phyloP scores from a whole-genome alignment of 352 stramenopile species.

The Nothophytophthora sp. region DNA sequence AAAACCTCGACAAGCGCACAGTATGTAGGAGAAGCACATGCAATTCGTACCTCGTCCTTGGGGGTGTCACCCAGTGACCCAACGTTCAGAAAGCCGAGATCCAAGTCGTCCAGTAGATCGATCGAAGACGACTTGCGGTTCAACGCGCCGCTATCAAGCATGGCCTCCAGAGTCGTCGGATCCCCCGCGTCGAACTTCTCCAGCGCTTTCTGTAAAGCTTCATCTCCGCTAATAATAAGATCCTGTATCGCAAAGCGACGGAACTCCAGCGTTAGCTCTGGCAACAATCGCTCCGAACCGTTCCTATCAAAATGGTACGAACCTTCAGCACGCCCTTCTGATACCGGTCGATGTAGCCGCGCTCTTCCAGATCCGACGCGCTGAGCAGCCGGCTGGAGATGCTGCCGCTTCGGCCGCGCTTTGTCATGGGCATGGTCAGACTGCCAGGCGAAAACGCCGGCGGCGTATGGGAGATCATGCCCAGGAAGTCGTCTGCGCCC shows the following conservation, averaged over 20 bases:
- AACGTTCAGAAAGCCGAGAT: constrained; percentile 89
- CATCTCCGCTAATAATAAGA: constrained; percentile 91
- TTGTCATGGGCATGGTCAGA: constrained; percentile 89
- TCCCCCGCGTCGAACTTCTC: constrained; percentile 91
- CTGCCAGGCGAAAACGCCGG: constrained; percentile 91
- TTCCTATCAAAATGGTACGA: no score
- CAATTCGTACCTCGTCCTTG: constrained; percentile 69
- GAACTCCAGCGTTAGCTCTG: no score
- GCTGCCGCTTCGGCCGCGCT: constrained; percentile 78
- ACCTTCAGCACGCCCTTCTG: constrained; percentile 92
- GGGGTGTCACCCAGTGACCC: constrained; percentile 81
- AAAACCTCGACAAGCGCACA: constrained; percentile 1
- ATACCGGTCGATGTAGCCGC: constrained; percentile 88
- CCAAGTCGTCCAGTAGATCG: constrained; percentile 85
- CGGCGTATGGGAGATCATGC: constrained; percentile 90
- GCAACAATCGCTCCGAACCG: no score
- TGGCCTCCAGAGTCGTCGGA: constrained; percentile 79
- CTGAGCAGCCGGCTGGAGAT: constrained; percentile 88
- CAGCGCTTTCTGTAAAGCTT: constrained; percentile 86
- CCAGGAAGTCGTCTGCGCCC: constrained; percentile 83
- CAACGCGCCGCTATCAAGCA: constrained; percentile 80
- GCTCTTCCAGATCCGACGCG: constrained; percentile 89
- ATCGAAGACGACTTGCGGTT: constrained; percentile 84
- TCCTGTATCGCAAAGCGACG: no score
- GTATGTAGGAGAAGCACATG: constrained; percentile 4